Conservation (phyloP, 139 green algal species). For the Tetraselmis striata region DNA sequence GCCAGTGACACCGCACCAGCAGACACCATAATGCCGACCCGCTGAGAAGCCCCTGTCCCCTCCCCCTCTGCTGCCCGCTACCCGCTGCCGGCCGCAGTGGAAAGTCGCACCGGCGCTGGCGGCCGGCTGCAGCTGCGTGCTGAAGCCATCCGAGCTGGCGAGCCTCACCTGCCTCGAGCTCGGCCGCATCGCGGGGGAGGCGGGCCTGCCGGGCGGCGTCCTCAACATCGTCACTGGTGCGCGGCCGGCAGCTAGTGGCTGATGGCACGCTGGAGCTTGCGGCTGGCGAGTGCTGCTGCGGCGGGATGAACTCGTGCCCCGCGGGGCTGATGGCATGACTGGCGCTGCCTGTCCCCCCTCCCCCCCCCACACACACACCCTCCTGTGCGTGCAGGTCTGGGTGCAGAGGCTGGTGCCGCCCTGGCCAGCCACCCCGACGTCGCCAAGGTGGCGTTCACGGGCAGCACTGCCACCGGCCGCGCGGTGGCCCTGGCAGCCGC, state of each 20-base stretch:
- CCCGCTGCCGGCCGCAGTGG: slow-evolving; percentile 35
- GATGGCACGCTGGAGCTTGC: too few relatives aligned
- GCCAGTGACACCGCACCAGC: too few relatives aligned
- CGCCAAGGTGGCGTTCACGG: slow-evolving; percentile 87
- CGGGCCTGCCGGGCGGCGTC: slow-evolving; percentile 63
- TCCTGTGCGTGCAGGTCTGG: slow-evolving; percentile 23
- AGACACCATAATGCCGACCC: too few relatives aligned
- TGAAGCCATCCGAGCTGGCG: slow-evolving; percentile 80
- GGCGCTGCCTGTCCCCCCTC: background rate
- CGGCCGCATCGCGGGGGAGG: slow-evolving; percentile 51
- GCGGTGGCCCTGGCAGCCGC: slow-evolving; percentile 58
- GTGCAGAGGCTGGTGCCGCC: slow-evolving; percentile 39
- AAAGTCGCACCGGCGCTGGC: slow-evolving; percentile 86
- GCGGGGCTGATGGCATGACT: slow-evolving; percentile 48
- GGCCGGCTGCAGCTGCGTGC: slow-evolving; percentile 65
- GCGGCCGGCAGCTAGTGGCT: background rate
- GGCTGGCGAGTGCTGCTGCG: too few relatives aligned
- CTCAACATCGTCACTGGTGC: slow-evolving; percentile 65
- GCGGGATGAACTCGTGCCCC: slow-evolving; percentile 39
- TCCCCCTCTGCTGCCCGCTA: background rate
- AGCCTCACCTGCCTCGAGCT: slow-evolving; percentile 80
- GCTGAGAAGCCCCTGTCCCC: too few relatives aligned
- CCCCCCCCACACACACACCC: background rate
- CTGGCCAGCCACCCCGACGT: slow-evolving; percentile 42
- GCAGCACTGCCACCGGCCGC: slow-evolving; percentile 57